Base-by-base conservation (phyloP, 2,329 filamentous ascomycete species). In the Aspergillus puulaauensis region DNA sequence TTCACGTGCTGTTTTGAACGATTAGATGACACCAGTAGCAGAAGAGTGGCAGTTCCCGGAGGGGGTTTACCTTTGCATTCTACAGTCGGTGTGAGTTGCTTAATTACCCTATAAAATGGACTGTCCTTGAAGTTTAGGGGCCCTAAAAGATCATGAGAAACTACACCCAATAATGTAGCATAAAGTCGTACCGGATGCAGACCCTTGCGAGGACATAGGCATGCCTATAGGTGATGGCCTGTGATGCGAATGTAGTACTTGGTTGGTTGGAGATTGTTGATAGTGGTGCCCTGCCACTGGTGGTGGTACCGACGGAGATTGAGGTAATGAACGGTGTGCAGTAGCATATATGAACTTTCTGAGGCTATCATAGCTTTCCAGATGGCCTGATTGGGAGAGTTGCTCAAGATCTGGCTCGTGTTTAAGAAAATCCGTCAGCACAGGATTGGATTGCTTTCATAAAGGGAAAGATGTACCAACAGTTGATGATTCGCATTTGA, bases 81-180 rank as follows among this genome's bases (percentile, higher is more conserved):
- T 43, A 85, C 82, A 17, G 88, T 78, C 7, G 81, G 77, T 5
- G 90, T 85, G 6, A 97, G 75, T 27, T 85, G 82, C 54, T 85
- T 80, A 46, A 87, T 72, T 33, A 93, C 80, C 11, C 84, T 84
- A 69, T 93, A 97, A 73, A 97, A 99, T 0, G 95, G 93, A 68
- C 91, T 96, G 4, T 86, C 74, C 68, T 90, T 93, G 77, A 90
- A 90, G 49, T 74, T 76, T 48, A 84, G 72, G 47, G 73, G 75
- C 55, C 73, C 79, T 80, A 62, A 33, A 60, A 46, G 52, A 81
- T 82, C 11, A 72, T 69, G 39, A 67, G 64, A 54, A 17, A 57
- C 43, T 37, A 24, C 44, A 1, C 48, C 45, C 47, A 48, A 50
- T 39, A 49, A 27, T 44, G 43, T 52, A 44, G 48, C 8, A 43